These are phyloP conservation scores for Rhodamnia argentea DNA, from an alignment of 345 rosid species.

Conservation along the genomic window DNA sequence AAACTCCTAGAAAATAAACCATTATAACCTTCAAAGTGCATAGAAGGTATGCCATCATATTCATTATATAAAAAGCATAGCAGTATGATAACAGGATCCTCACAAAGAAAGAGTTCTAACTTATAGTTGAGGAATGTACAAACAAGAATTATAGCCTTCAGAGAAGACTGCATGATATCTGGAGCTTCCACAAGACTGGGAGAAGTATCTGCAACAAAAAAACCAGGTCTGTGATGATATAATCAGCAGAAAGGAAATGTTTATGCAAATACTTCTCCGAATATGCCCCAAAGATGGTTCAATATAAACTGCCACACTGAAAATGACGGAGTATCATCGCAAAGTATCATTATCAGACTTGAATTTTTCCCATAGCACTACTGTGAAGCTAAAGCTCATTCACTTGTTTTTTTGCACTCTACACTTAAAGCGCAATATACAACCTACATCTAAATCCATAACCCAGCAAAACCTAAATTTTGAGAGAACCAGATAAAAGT, in stretches of 20 bases:
- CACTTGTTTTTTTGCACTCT: not conserved
- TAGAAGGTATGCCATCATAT: not conserved
- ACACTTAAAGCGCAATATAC: not conserved
- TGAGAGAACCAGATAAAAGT: not conserved
- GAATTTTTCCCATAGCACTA: not conserved
- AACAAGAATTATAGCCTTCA: slow-evolving; percentile 90
- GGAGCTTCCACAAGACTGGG: slow-evolving; percentile 33
- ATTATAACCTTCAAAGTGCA: not conserved
- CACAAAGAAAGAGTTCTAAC: slow-evolving; percentile 1
- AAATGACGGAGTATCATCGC: not conserved
- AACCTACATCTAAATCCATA: not conserved
- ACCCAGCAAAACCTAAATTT: not conserved
- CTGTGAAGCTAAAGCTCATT: not conserved
- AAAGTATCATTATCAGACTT: not conserved
- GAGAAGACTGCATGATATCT: slow-evolving; percentile 30
- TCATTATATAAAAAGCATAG: not conserved
- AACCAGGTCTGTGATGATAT: not conserved
- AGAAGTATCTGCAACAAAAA: slow-evolving; percentile 26
- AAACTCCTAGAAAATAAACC: not conserved
- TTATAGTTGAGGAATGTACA: slow-evolving; percentile 65
- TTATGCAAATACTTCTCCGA: not conserved
- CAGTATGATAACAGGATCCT: not conserved
- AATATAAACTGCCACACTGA: not conserved
- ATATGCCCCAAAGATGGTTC: not conserved
- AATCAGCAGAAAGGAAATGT: not conserved